Evolutionary conservation across 305 asterid genomes (phyloP), one percentile per base, ranked within the genome.

Genomic region (Fraxinus dipetala): DNA sequence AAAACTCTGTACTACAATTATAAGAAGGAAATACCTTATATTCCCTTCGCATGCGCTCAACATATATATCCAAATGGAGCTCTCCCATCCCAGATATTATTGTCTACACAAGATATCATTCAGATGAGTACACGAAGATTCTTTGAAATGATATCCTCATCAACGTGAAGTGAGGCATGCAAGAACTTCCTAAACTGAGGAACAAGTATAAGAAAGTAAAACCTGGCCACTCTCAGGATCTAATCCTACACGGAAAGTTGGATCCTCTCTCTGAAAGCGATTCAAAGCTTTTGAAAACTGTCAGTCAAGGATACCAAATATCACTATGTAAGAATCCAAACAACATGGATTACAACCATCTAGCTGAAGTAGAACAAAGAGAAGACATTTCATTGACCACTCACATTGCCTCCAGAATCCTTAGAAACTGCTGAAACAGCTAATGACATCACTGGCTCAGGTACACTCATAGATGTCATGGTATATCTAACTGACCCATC

Each of bases 41-140:
- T 85, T 96, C 99, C 87, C 99, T 92, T 81, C 91, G 87, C 91
- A 96, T 96, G 79, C 99, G 98, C 89, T 96, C 99, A 80, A 96
- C 99, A 79, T 96, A 96, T 83, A 96, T 88, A 87, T 93, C 98
- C 92, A 96, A 87, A 87, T 96, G 99, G 82, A 96, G 92, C 87
- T 96, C 99, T 83, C 99, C 99, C 99, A 96, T 96, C 79, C 99
- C 99, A 76, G 99, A 96, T 35, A 96, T 94, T 85, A 96, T 96
- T 69, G 99, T 96, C 98, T 96, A 91, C 83, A 82, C 89, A 91
- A 26, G n/a, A 89, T 81, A 86, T 78, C 79, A 85, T 85, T 79
- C 36, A 76, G 79, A 76, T 74, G 81, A 80, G 70, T 78, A 84
- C 31, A 84, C 74, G 63, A 80, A 61, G 54, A 24, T 74, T 78